Evolutionary conservation across 306 rosid genomes (phyloP).

Genomic region (Vigna trinervia): DNA sequence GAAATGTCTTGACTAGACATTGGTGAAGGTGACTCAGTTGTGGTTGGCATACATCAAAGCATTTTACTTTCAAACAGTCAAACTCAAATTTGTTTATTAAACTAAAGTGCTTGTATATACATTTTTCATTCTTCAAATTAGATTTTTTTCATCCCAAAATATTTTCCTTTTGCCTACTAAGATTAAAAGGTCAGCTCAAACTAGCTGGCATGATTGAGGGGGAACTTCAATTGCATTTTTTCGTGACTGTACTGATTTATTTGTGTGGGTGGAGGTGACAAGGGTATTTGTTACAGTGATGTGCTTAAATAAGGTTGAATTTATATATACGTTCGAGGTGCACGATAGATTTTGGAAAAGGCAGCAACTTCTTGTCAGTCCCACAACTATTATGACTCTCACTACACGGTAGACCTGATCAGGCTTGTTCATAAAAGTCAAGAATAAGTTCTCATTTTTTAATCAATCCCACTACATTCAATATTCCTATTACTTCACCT

Average conservation of each 20-base stretch:
- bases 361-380: background rate
- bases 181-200: background rate
- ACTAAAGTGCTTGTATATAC: background rate
- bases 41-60: background rate
- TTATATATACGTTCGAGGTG: background rate
- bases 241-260: background rate
- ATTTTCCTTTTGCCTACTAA: background rate
- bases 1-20: conserved; percentile 6
- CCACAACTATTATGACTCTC: background rate
- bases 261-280: too few relatives aligned
- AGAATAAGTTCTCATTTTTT: background rate
- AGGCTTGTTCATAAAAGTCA: background rate
- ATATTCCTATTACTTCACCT: background rate
- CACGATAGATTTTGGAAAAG: background rate
- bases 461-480: background rate
- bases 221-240: background rate
- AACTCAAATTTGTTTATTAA: conserved; percentile 27
- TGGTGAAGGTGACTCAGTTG: conserved; percentile 4
- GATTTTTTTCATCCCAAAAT: background rate
- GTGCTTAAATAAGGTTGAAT: conserved; percentile 3
- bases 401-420: background rate
- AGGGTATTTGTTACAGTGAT: background rate
- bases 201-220: background rate
- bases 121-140: background rate
- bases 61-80: conserved; percentile 22